These are phyloP conservation scores for Puya raimondii DNA, from an alignment of 176 grass and related monocot genomes.

Conservation along the genomic window DNA sequence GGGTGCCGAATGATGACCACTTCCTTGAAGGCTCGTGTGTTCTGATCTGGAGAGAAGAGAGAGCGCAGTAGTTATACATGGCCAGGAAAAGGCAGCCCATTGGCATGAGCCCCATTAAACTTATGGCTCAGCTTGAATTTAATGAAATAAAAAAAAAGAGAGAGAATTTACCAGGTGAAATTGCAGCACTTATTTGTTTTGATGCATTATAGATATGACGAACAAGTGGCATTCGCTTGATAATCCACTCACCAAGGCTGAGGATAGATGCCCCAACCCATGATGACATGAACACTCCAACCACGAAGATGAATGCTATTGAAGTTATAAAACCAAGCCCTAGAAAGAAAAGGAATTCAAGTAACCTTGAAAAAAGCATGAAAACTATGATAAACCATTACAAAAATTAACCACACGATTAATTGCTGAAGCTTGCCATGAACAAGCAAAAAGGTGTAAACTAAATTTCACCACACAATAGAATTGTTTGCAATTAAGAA, in stretches of 20 bases:
- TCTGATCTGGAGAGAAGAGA: slow-evolving; percentile 60
- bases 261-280: slow-evolving; percentile 92
- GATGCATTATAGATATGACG: slow-evolving; percentile 99
- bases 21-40: slow-evolving; percentile 99
- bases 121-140: neutral
- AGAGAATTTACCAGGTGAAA: slow-evolving; percentile 74
- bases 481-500: too few relatives aligned
- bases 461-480: too few relatives aligned
- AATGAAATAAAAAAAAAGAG: neutral
- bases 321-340: slow-evolving; percentile 95
- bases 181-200: slow-evolving; percentile 96
- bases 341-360: slow-evolving; percentile 11
- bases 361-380: neutral
- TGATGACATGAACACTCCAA: slow-evolving; percentile 98
- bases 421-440: too few relatives aligned
- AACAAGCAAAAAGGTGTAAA: too few relatives aligned
- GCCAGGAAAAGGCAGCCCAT: too few relatives aligned
- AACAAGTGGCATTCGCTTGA: slow-evolving; percentile 95
- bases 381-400: neutral
- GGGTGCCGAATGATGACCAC: slow-evolving; percentile 95
- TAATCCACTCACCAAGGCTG: slow-evolving; percentile 97
- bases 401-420: neutral
- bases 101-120: too few relatives aligned
- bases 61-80: neutral
- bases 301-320: slow-evolving; percentile 80